Percentiles rank a stretch among this genome's conserved stretches.
Evolutionary conservation across 768 basidiomycete genomes (phyloP).

Genomic region (Rhizopogon salebrosus): DNA sequence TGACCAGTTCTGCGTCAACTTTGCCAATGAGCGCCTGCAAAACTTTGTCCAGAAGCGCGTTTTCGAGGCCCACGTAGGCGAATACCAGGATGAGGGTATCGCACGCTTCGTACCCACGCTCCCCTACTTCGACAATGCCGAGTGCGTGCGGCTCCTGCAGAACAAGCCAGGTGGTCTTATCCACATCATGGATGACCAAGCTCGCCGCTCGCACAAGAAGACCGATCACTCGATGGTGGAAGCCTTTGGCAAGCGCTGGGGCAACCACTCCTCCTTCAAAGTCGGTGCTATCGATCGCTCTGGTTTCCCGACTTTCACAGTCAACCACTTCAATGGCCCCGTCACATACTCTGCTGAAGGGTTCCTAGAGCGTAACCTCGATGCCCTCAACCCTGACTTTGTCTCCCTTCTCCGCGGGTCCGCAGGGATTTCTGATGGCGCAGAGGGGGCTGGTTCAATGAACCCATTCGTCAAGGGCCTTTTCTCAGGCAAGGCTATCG

Average conservation of each 20-base stretch:
- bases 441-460: constrained; percentile 71
- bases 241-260: constrained; percentile 91
- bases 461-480: constrained; percentile 91
- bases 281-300: constrained; percentile 67
- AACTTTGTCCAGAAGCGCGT: constrained; percentile 74
- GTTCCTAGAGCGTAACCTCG: constrained; percentile 86
- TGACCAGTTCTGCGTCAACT: constrained; percentile 96
- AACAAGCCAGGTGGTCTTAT: constrained; percentile 87
- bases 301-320: constrained; percentile 81
- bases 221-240: constrained; percentile 93
- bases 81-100: constrained; percentile 83
- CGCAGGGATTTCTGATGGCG: constrained; percentile 31
- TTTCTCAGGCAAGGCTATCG: constrained; percentile 85
- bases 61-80: constrained; percentile 76
- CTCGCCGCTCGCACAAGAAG: constrained; percentile 80
- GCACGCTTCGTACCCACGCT: constrained; percentile 60
- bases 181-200: constrained; percentile 98
- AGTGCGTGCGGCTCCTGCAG: constrained; percentile 82
- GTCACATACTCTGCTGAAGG: constrained; percentile 89
- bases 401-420: constrained; percentile 78
- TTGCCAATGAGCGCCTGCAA: constrained; percentile 89
- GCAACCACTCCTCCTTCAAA: constrained; percentile 90
- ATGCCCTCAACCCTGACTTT: constrained; percentile 89
- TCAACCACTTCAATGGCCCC: constrained; percentile 88
- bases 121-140: constrained; percentile 86